Conservation (phyloP, 129 eudicot species). For the Oenanthe sinensis region DNA sequence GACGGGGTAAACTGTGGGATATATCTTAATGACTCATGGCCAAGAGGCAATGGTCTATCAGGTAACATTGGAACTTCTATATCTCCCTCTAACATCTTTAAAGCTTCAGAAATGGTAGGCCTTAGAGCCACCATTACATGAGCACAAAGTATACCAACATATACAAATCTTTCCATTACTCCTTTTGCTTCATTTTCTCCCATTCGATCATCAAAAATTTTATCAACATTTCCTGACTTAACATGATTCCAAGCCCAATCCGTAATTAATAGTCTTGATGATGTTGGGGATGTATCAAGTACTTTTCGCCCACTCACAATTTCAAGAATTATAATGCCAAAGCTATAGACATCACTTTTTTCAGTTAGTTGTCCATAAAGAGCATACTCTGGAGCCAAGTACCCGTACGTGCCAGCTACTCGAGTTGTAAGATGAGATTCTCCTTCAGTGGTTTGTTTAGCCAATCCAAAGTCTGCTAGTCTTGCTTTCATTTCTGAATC, state of each 20-base stretch:
- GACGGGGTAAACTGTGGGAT: background rate
- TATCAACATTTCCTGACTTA: constrained; percentile 33
- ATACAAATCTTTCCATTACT: constrained; percentile 58
- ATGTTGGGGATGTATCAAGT: constrained; percentile 32
- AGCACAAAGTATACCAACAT: constrained; percentile 66
- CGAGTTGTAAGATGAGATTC: constrained; percentile 57
- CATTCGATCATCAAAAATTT: constrained; percentile 34
- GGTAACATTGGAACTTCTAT: constrained; percentile 51
- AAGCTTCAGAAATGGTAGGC: constrained; percentile 65
- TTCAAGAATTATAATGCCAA: constrained; percentile 65
- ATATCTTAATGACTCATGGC: constrained; percentile 35
- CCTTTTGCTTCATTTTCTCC: constrained; percentile 41
- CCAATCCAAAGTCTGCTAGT: constrained; percentile 80
- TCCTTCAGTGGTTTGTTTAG: constrained; percentile 59
- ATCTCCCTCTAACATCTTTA: constrained; percentile 83
- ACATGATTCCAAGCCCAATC: constrained; percentile 70
- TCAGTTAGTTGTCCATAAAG: constrained; percentile 72
- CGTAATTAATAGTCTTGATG: constrained; percentile 37
- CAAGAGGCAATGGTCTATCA: constrained; percentile 59
- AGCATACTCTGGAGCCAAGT: constrained; percentile 80
- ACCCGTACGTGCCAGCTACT: constrained; percentile 75
- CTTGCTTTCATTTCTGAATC: constrained; percentile 66
- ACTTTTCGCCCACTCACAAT: constrained; percentile 61
- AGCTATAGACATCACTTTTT: constrained; percentile 72
- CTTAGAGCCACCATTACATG: constrained; percentile 75